phyloP scores from a whole-genome alignment of 2,329 filamentous ascomycete genomes.

The Exophiala calicioides region DNA sequence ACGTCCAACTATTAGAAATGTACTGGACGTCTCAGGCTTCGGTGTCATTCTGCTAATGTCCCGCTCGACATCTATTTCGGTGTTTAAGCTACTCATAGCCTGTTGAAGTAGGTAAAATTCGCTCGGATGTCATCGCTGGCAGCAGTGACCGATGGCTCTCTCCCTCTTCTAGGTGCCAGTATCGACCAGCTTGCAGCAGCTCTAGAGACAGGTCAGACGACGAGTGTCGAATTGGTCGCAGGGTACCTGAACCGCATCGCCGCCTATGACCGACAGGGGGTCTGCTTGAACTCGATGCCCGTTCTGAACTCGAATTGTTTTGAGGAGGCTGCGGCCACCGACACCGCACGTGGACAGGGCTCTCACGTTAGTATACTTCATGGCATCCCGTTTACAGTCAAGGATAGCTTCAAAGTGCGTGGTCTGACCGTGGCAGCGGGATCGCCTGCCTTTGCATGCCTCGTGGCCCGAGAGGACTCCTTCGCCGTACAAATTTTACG shows the following conservation, averaged over 20 bases:
- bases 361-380: slow-evolving; percentile 47
- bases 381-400: slow-evolving; percentile 60
- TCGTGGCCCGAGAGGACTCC: slow-evolving; percentile 47
- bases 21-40: too few relatives aligned
- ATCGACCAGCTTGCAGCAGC: slow-evolving; percentile 49
- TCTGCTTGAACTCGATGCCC: slow-evolving; percentile 51
- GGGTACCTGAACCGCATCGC: slow-evolving; percentile 52
- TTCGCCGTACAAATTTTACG: slow-evolving; percentile 28
- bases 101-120: too few relatives aligned
- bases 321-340: slow-evolving; percentile 50
- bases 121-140: too few relatives aligned
- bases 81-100: too few relatives aligned
- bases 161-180: slow-evolving; percentile 48
- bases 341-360: slow-evolving; percentile 46
- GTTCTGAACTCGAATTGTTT: slow-evolving; percentile 51
- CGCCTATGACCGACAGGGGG: slow-evolving; percentile 47
- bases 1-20: too few relatives aligned
- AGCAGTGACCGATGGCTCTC: too few relatives aligned
- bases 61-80: too few relatives aligned
- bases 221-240: slow-evolving; percentile 49
- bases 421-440: slow-evolving; percentile 56
- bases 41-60: too few relatives aligned
- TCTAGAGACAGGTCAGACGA: slow-evolving; percentile 42
- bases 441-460: slow-evolving; percentile 54
- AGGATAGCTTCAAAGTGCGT: slow-evolving; percentile 58